Conservation (phyloP, 495 filamentous ascomycete species). For the Trichocladium uniseriatum region DNA sequence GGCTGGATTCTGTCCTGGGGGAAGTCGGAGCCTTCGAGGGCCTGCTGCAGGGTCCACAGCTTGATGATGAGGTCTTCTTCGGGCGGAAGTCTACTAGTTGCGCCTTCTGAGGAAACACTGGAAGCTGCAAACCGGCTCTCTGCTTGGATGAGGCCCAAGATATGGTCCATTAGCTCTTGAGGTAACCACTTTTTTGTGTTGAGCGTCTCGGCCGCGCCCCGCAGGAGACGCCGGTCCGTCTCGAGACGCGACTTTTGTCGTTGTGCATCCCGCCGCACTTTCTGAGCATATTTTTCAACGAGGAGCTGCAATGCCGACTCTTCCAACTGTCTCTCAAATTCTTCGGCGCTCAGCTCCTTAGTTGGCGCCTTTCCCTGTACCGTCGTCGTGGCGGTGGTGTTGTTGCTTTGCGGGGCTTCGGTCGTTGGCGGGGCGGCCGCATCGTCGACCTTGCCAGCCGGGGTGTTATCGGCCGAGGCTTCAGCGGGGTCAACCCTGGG, state of each 20-base stretch:
- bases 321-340: constrained; percentile 75
- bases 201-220: constrained; percentile 60
- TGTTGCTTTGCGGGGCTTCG: constrained; percentile 23
- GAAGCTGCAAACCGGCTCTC: constrained; percentile 43
- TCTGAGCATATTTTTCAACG: constrained; percentile 69
- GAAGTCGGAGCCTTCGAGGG: constrained; percentile 59
- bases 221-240: constrained; percentile 68
- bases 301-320: constrained; percentile 71
- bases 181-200: constrained; percentile 71
- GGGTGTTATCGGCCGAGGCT: constrained; percentile 26
- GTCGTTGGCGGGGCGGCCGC: constrained; percentile 26
- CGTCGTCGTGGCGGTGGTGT: constrained; percentile 29
- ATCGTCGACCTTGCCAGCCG: constrained; percentile 19
- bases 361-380: constrained; percentile 35
- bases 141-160: constrained; percentile 51
- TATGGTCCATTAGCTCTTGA: constrained; percentile 63
- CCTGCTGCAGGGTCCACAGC: constrained; percentile 71
- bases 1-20: constrained; percentile 51
- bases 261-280: constrained; percentile 54
- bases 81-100: constrained; percentile 34
- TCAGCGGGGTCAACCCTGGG: constrained; percentile 35
- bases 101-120: constrained; percentile 30
- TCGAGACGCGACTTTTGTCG: constrained; percentile 64
- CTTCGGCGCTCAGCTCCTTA: constrained; percentile 61
- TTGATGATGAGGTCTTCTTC: constrained; percentile 68